Conservation (phyloP, 768 basidiomycete genomes). For the Lepiota venenata region DNA sequence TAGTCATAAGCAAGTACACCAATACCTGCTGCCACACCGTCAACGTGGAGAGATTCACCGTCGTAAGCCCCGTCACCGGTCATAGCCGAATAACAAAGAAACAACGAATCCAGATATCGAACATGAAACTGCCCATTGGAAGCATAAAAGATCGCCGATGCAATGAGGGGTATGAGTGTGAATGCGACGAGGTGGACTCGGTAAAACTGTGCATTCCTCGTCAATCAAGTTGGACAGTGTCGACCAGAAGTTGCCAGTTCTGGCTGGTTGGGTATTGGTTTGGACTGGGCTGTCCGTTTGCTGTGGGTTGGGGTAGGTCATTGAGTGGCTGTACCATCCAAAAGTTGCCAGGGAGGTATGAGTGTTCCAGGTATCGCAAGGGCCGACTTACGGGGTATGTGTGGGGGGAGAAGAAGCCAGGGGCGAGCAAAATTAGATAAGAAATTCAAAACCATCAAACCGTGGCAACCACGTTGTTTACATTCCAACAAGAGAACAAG, state of each 20-base stretch:
- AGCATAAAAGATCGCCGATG: slow-evolving; percentile 63
- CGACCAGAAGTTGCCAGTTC: background rate
- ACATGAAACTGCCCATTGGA: slow-evolving; percentile 52
- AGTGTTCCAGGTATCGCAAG: too few species aligned
- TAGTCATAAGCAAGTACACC: slow-evolving; percentile 50
- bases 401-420: too few species aligned
- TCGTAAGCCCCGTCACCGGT: slow-evolving; percentile 46
- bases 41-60: slow-evolving; percentile 46
- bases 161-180: slow-evolving; percentile 54
- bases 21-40: slow-evolving; percentile 49
- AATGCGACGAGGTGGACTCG: slow-evolving; percentile 48
- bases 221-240: background rate
- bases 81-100: slow-evolving; percentile 59
- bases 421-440: too few species aligned
- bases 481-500: too few species aligned
- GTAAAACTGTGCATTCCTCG: slow-evolving; percentile 42
- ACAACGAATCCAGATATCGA: slow-evolving; percentile 53
- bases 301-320: too few species aligned
- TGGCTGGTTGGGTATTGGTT: too few species aligned
- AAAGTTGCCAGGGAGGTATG: too few species aligned
- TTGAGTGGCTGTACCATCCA: too few species aligned
- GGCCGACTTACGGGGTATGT: too few species aligned
- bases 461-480: too few species aligned
- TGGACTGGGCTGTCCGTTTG: too few species aligned
- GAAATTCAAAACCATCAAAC: too few species aligned